Evolutionary conservation across 208 protist genomes (phyloP), one percentile per base, ranked within the genome.

Genomic region (Trypanosoma lewisi): DNA sequence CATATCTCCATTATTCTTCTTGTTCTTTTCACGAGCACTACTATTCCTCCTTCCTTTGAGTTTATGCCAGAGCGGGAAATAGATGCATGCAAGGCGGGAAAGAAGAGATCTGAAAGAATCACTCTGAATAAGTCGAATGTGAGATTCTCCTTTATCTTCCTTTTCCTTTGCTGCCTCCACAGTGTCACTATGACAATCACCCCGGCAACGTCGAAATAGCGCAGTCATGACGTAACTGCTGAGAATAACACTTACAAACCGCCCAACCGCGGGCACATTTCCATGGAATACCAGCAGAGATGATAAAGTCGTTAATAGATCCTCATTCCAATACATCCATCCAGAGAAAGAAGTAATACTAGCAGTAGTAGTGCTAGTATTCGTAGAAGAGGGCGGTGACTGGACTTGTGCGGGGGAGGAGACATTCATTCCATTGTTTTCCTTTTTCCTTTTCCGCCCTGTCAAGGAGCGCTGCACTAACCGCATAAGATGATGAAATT

Each of bases 241-340:
- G 2, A 67, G 39, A 21, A 67, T 8, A 6, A 67, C 36, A 39
- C 61, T 58, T 8, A 67, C 4, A 59, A 67, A 67, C 17, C 51
- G 51, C 1, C 61, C 61, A 7, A 67, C 61, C n/a, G 51, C 50
- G 31, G 61, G 61, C 2, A 67, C 48, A 41, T 16, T 59, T 5
- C 61, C 61, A 27, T 67, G 61, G 59, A 67, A 67, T 14, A 52
- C 51, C n/a, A 67, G 17, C 7, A 67, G 21, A 34, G 1, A 52
- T 2, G 39, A 59, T 16, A 67, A 27, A 33, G 36, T 49, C 2
- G 55, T 51, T 21, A 67, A 52, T 19, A 67, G 51, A n/a, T 55
- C 49, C 2, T 37, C 36, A 17, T 21, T 48, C 61, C 61, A 67
- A 12, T 27, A 37, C 5, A 59, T 45, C 8, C 19, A 21, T 33